phyloP scores from a whole-genome alignment of 2,329 filamentous ascomycete species.

The Fusarium nodosum region DNA sequence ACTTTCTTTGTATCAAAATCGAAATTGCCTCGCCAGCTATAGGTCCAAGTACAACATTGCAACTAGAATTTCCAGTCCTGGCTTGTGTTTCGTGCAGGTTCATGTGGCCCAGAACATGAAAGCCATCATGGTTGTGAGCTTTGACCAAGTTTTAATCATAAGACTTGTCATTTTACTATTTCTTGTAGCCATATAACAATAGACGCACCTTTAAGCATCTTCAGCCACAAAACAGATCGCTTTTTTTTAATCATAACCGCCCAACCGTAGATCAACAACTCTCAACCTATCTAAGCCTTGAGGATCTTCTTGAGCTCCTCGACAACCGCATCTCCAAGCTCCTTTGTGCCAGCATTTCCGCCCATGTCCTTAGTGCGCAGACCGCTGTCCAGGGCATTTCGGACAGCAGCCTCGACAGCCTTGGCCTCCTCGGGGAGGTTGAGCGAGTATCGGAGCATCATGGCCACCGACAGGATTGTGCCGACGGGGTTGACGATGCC shows the following conservation, averaged over 20 bases:
- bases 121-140: not conserved
- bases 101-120: not conserved
- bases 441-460: slow-evolving; percentile 96
- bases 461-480: slow-evolving; percentile 90
- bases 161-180: slow-evolving; percentile 7
- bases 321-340: slow-evolving; percentile 84
- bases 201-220: not conserved
- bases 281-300: slow-evolving; percentile 53
- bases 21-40: no score
- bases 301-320: slow-evolving; percentile 78
- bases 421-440: slow-evolving; percentile 81
- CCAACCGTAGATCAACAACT: not conserved
- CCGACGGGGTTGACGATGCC: slow-evolving; percentile 91
- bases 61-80: not conserved
- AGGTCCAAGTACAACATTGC: not conserved
- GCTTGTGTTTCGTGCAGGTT: not conserved
- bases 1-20: not conserved
- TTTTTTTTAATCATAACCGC: slow-evolving; percentile 16
- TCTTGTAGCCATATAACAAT: slow-evolving; percentile 2
- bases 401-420: slow-evolving; percentile 85
- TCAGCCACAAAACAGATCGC: slow-evolving; percentile 11
- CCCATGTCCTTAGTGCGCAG: slow-evolving; percentile 88
- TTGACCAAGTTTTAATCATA: not conserved
- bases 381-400: slow-evolving; percentile 82
- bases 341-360: slow-evolving; percentile 76